Evolutionary conservation across 441 rosid genomes (phyloP).

Genomic region (Erodium moschatum): DNA sequence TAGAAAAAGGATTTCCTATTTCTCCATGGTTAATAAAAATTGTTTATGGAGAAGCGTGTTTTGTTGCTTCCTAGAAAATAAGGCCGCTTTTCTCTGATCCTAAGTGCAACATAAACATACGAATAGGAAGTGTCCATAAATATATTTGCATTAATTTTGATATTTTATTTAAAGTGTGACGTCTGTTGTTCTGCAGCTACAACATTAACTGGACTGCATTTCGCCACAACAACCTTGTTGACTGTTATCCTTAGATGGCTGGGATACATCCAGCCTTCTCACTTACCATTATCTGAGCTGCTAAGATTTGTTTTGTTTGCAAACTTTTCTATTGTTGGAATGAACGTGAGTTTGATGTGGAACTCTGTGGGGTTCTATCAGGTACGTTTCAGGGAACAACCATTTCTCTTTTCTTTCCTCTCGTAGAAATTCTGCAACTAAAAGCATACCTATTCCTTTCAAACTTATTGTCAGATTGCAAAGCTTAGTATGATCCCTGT

Average conservation of each 20-base stretch:
- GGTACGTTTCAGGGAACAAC: constrained; percentile 32
- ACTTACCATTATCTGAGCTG: constrained; percentile 65
- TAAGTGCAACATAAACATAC: background rate
- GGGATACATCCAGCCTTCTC: constrained; percentile 73
- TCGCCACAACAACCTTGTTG: constrained; percentile 80
- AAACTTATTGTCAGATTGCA: constrained; percentile 57
- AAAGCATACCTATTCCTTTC: background rate
- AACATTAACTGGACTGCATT: constrained; percentile 90
- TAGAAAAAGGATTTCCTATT: background rate
- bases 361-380: constrained; percentile 97
- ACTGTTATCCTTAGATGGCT: constrained; percentile 66
- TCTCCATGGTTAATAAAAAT: background rate
- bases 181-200: constrained; percentile 55
- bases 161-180: constrained; percentile 16
- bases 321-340: constrained; percentile 94
- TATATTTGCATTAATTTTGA: constrained; percentile 18
- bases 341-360: constrained; percentile 98
- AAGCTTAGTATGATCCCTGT: constrained; percentile 98
- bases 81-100: background rate
- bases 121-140: background rate
- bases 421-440: constrained; percentile 16
- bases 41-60: background rate
- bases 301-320: constrained; percentile 76
- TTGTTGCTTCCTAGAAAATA: background rate
- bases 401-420: background rate